Base-by-base conservation (phyloP, 768 basidiomycete genomes). In the Trametes elegans region DNA sequence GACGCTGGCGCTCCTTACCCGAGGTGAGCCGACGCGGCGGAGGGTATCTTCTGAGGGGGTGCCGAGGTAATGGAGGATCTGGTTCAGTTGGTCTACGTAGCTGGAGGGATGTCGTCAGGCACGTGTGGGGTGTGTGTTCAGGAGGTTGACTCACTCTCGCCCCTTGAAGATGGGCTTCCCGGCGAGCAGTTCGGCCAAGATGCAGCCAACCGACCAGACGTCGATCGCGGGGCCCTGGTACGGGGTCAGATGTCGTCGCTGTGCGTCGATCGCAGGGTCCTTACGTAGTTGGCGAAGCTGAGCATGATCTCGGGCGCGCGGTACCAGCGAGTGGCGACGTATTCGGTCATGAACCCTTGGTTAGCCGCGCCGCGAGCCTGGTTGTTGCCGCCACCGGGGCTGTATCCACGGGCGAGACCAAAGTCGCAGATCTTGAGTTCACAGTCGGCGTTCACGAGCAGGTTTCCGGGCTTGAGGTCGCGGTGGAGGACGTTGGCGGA, bases 371-470 rank as follows among this genome's bases (percentile, higher is more conserved):
- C 79, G 60, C 79, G 57, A 8, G 52, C 48, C 49, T 61, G 84
- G 48, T 83, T 86, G 31, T 81, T 83, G 29, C 88, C 87, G 41
- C 86, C 81, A 18, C 88, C 90, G 4, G 92, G 92, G 19, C 88
- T 92, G 71, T 94, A 96, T 2, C 94, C 94, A 67, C 95, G 78
- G 3, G 97, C 96, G 34, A 99, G 83, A 40, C 97, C 97, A 69
- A 99, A 99, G 72, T 99, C 96, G 68, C 97, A 99, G 63, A 99
- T 98, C 77, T 97, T 95, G 67, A 96, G 84, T 69, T 95, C 93
- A 66, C 97, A 98, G 71, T 99, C 97, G 31, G 97, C 96, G 68
- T 98, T 98, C 60, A 98, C 96, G 53, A 97, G 85, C 21, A 94
- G 77, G 70, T 96, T 97, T 55, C 93, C 93, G 3, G 94, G 94